Evolutionary conservation across 2,329 filamentous ascomycete genomes (phyloP), one percentile per base, ranked within the genome.

Genomic region (Nothophaeocryptopus gaeumannii): DNA sequence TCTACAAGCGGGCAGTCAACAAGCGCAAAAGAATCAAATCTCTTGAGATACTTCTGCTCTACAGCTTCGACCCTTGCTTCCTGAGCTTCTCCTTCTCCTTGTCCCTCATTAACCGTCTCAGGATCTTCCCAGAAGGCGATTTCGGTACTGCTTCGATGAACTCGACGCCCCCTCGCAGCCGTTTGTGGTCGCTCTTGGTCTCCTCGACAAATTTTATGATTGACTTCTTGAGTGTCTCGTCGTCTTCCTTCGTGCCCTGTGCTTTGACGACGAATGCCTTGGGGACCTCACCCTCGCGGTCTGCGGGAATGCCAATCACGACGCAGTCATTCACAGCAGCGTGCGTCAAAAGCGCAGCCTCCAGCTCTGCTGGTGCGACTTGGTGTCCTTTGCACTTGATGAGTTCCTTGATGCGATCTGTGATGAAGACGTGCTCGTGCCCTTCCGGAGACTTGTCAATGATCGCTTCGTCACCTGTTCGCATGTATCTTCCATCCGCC

Each of bases 401-500:
- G 41, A 67, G 51, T 63, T 89, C 83, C 72, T 87, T 88, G 62
- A 87, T 85, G 5, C 91, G 82, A 66, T 96, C 91, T 1, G 90
- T 86, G 51, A 96, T 85, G 65, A 89, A 85, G 41, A 96, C 67
- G 63, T 96, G 91, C 68, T 96, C 89, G 56, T 84, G 74, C 2
- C 88, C 89, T 2, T 76, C 73, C 0, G 81, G 77, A 7, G 81
- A 75, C 61, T 80, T 78, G 2, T 79, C 77, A 9, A 95, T 73
- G 2, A 92, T 74, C 0, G 86, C 89, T 66, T 95, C 88, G 61
- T 96, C 91, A 5, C 91, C 91, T 0, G 91, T 96, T 35, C 80
- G 81, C 77, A 95, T 65, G 32, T 65, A 70, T 82, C 89, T 93
- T 1, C 74, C 73, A 53, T 55, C 83, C 72, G 61, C 61, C 8